Percentiles rank a stretch among this genome's conserved stretches.
Evolutionary conservation across 2,329 filamentous ascomycete species (phyloP).

Genomic region (Stemphylium lycopersici): DNA sequence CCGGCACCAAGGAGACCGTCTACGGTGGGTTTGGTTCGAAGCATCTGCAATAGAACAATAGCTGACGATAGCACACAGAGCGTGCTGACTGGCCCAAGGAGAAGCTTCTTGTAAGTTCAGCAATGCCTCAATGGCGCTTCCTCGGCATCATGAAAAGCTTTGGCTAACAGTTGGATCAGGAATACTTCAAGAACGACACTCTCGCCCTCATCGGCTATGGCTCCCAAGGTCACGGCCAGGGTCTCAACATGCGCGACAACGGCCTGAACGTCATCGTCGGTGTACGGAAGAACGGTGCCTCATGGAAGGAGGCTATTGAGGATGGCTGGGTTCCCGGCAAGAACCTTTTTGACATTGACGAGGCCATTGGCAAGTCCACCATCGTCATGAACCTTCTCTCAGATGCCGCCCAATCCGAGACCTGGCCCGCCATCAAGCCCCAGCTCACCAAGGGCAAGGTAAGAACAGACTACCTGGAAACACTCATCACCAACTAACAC

Average conservation of each 20-base stretch:
- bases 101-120: constrained; percentile 84
- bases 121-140: constrained; percentile 21
- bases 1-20: constrained; percentile 91
- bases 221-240: constrained; percentile 98
- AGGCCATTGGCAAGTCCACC: constrained; percentile 91
- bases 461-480: constrained; percentile 32
- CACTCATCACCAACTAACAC: constrained; percentile 23
- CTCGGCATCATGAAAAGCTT: constrained; percentile 10
- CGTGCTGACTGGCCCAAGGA: constrained; percentile 97
- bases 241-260: constrained; percentile 99
- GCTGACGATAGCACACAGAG: constrained; percentile 63
- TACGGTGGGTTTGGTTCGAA: constrained; percentile 68
- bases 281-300: constrained; percentile 97
- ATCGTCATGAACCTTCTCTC: constrained; percentile 99
- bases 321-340: constrained; percentile 98
- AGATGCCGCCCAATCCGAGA: constrained; percentile 98
- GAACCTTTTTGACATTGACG: constrained; percentile 98
- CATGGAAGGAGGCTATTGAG: constrained; percentile 96
- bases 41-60: constrained; percentile 25
- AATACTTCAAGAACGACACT: constrained; percentile 99
- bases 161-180: constrained; percentile 59
- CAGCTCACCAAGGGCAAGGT: constrained; percentile 99
- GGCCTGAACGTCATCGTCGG: constrained; percentile 98
- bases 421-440: constrained; percentile 97
- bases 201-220: constrained; percentile 98